These are phyloP conservation scores for Pichia kudriavzevii DNA, from an alignment of 1,139 yeast genomes.

Conservation along the genomic window DNA sequence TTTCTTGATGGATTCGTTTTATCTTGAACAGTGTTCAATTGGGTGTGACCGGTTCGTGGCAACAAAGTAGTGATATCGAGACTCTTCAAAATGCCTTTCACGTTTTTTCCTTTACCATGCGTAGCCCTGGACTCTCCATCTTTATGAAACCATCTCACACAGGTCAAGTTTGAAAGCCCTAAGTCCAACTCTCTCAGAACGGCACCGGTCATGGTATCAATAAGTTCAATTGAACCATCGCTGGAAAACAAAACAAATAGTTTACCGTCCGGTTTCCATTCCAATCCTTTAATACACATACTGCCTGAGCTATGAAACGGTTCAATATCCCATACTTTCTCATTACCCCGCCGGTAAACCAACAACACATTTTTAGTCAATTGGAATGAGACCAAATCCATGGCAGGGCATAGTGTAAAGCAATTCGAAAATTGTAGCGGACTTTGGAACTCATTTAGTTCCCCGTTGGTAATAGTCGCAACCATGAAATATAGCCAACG, in stretches of 20 bases:
- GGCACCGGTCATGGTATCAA: slow-evolving; percentile 25
- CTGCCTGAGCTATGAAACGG: slow-evolving; percentile 19
- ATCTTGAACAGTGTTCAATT: too few relatives aligned
- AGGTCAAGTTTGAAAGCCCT: slow-evolving; percentile 10
- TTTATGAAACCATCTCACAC: slow-evolving; percentile 20
- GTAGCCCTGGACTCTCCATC: too few relatives aligned
- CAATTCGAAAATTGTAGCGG: slow-evolving; percentile 23
- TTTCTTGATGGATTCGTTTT: too few relatives aligned
- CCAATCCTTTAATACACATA: too few relatives aligned
- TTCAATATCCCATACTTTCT: slow-evolving; percentile 45
- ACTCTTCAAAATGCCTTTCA: slow-evolving; percentile 16
- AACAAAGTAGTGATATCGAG: slow-evolving; percentile 28
- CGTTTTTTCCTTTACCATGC: neutral
- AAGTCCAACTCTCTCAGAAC: slow-evolving; percentile 17
- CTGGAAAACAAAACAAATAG: slow-evolving; percentile 21
- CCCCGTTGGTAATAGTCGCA: neutral
- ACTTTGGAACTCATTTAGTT: slow-evolving; percentile 18
- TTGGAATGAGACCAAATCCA: slow-evolving; percentile 44
- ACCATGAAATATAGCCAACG: too few relatives aligned
- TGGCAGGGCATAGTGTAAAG: slow-evolving; percentile 45
- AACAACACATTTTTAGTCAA: slow-evolving; percentile 22
- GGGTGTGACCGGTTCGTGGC: slow-evolving; percentile 26
- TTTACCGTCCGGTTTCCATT: slow-evolving; percentile 29
- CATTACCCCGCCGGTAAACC: slow-evolving; percentile 37
- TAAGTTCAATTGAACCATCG: slow-evolving; percentile 20